Conservation (phyloP, 208 protist genomes). For the Leishmania turanica region DNA sequence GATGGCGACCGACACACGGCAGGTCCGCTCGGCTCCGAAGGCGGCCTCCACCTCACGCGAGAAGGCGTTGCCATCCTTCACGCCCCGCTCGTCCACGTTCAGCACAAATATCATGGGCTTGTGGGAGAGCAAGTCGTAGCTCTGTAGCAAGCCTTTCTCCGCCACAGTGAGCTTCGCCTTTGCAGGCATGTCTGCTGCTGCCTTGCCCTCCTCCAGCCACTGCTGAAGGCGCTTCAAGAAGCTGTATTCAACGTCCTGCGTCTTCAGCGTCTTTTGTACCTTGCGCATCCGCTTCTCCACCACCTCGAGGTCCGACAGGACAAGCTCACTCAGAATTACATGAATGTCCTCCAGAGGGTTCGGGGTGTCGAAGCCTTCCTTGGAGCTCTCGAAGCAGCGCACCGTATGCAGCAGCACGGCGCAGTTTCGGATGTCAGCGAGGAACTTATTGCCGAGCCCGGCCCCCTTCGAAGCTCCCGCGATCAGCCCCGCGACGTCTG, state of each 20-base stretch:
- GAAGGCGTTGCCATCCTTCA: constrained; percentile 64
- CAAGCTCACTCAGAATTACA: constrained; percentile 77
- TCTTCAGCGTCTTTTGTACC: constrained; percentile 44
- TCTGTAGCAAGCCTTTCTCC: constrained; percentile 39
- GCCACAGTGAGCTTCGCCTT: constrained; percentile 15
- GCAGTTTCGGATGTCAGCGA: constrained; percentile 84
- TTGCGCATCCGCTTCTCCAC: constrained; percentile 70
- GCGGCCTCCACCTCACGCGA: constrained; percentile 50
- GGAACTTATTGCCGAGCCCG: constrained; percentile 90
- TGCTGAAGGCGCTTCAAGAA: constrained; percentile 49
- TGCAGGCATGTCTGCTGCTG: constrained; percentile 37
- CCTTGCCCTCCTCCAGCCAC: constrained; percentile 63
- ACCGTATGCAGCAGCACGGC: constrained; percentile 87
- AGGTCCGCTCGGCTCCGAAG: constrained; percentile 60
- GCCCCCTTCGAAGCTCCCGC: constrained; percentile 83
- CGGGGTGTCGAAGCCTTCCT: constrained; percentile 81
- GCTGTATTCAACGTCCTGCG: constrained; percentile 38
- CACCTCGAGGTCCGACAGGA: constrained; percentile 81
- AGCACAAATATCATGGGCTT: constrained; percentile 91
- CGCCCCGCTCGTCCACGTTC: constrained; percentile 74
- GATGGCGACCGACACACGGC: constrained; percentile 71
- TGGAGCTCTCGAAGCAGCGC: constrained; percentile 86
- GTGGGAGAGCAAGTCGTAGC: constrained; percentile 70
- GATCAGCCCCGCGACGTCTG: constrained; percentile 91
- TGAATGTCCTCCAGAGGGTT: constrained; percentile 80